Percentiles rank a stretch among this genome's conserved stretches.
Conservation (phyloP, 2,329 filamentous ascomycete genomes). For the Ophiostoma quercus region DNA sequence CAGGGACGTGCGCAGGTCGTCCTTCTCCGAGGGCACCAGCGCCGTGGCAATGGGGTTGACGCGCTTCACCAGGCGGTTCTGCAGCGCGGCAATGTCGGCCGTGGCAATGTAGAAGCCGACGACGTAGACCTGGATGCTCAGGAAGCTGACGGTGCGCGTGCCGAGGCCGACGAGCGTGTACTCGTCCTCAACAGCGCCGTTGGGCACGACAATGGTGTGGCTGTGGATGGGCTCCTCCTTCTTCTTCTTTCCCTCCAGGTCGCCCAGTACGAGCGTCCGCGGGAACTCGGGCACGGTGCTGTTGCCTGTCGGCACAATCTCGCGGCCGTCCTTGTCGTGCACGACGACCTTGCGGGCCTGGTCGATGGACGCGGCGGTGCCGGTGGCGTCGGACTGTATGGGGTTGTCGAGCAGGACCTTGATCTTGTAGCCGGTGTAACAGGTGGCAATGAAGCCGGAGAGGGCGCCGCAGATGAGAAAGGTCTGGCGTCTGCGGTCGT, state of each 20-base stretch:
- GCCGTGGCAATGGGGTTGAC: slow-evolving; percentile 76
- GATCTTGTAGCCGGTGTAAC: slow-evolving; percentile 50
- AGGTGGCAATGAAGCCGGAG: slow-evolving; percentile 46
- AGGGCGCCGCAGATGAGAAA: slow-evolving; percentile 49
- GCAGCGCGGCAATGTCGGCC: slow-evolving; percentile 72
- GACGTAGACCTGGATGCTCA: slow-evolving; percentile 88
- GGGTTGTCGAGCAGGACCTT: slow-evolving; percentile 36
- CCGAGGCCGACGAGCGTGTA: slow-evolving; percentile 88
- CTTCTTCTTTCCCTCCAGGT: neutral
- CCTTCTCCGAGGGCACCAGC: slow-evolving; percentile 75
- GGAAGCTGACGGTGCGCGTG: slow-evolving; percentile 81
- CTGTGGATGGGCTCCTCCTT: neutral
- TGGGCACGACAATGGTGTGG: neutral
- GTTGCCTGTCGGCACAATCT: slow-evolving; percentile 77
- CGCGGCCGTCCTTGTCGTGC: slow-evolving; percentile 62
- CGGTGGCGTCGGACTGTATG: slow-evolving; percentile 40
- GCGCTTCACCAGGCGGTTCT: slow-evolving; percentile 68
- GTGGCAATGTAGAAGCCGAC: slow-evolving; percentile 88
- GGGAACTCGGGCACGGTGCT: slow-evolving; percentile 76
- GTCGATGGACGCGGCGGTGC: slow-evolving; percentile 36
- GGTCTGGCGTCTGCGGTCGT: slow-evolving; percentile 46
- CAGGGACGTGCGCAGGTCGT: slow-evolving; percentile 61
- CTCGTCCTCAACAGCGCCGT: slow-evolving; percentile 44
- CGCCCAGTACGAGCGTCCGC: slow-evolving; percentile 59
- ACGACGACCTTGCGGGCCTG: slow-evolving; percentile 55